phyloP scores from a whole-genome alignment of 257 asterid genomes.

The Ballota nigra region DNA sequence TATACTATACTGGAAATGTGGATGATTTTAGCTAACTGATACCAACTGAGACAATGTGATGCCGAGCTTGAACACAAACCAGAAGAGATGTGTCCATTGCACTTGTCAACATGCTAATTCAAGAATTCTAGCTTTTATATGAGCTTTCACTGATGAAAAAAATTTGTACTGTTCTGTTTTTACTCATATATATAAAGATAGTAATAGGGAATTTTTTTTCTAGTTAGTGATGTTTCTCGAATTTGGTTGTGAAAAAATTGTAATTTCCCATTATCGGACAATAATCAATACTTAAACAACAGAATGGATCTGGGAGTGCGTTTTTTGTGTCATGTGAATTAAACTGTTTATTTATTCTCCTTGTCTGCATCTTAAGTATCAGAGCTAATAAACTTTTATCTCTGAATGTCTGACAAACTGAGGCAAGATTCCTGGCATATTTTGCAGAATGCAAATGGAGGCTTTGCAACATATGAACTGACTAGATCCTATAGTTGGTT shows the following conservation, averaged over 20 bases:
- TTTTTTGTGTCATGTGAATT: constrained; percentile 19
- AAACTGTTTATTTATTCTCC: background rate
- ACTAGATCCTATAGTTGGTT: constrained; percentile 98
- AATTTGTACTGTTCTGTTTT: background rate
- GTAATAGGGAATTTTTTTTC: background rate
- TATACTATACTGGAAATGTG: no score
- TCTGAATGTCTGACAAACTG: constrained; percentile 18
- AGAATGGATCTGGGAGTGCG: background rate
- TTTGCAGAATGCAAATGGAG: constrained; percentile 77
- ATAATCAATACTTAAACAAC: background rate
- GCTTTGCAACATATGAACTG: constrained; percentile 96
- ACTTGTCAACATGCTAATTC: constrained; percentile 9
- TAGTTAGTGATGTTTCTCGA: background rate
- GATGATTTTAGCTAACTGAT: background rate
- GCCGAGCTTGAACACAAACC: background rate
- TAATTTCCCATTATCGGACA: background rate
- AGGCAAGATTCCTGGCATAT: constrained; percentile 30
- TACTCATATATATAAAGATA: background rate
- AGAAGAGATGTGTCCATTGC: background rate
- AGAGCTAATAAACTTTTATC: background rate
- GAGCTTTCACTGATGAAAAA: no score
- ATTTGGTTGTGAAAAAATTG: background rate
- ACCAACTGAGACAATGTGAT: constrained; percentile 1
- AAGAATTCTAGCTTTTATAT: no score
- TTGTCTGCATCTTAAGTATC: constrained; percentile 4